These are phyloP conservation scores for Penicillium lagena DNA, from an alignment of 495 filamentous ascomycete species.

Conservation along the genomic window DNA sequence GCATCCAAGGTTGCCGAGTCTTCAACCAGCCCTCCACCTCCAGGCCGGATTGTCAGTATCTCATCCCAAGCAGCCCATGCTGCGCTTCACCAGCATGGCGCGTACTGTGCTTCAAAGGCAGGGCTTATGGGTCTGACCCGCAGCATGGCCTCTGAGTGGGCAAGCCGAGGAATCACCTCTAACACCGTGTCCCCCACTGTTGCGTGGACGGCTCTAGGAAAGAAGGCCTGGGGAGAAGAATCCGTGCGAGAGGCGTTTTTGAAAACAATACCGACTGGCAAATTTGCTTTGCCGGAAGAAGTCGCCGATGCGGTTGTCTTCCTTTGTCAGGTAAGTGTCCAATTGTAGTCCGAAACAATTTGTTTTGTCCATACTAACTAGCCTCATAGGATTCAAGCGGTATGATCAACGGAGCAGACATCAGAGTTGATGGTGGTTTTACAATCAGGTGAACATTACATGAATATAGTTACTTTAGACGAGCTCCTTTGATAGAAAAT, in stretches of 20 bases:
- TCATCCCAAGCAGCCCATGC: slow-evolving; percentile 33
- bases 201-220: slow-evolving; percentile 33
- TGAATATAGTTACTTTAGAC: too few species aligned
- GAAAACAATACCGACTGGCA: slow-evolving; percentile 30
- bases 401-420: slow-evolving; percentile 39
- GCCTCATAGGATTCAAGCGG: slow-evolving; percentile 31
- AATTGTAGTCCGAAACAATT: background rate
- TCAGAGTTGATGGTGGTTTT: slow-evolving; percentile 36
- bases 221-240: slow-evolving; percentile 34
- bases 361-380: slow-evolving; percentile 2
- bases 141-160: slow-evolving; percentile 43
- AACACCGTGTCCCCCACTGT: slow-evolving; percentile 36
- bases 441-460: slow-evolving; percentile 20
- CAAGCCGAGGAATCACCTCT: slow-evolving; percentile 24
- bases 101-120: slow-evolving; percentile 44
- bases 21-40: slow-evolving; percentile 15
- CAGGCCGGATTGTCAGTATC: slow-evolving; percentile 32
- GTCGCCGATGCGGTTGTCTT: slow-evolving; percentile 34
- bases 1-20: slow-evolving; percentile 10
- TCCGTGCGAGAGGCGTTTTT: slow-evolving; percentile 26
- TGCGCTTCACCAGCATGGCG: slow-evolving; percentile 33
- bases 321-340: slow-evolving; percentile 28
- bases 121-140: slow-evolving; percentile 40
- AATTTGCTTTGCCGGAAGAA: slow-evolving; percentile 36
- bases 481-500: too few species aligned